These are phyloP conservation scores for Eustoma russellianum DNA, from an alignment of 257 asterid species.

Conservation along the genomic window DNA sequence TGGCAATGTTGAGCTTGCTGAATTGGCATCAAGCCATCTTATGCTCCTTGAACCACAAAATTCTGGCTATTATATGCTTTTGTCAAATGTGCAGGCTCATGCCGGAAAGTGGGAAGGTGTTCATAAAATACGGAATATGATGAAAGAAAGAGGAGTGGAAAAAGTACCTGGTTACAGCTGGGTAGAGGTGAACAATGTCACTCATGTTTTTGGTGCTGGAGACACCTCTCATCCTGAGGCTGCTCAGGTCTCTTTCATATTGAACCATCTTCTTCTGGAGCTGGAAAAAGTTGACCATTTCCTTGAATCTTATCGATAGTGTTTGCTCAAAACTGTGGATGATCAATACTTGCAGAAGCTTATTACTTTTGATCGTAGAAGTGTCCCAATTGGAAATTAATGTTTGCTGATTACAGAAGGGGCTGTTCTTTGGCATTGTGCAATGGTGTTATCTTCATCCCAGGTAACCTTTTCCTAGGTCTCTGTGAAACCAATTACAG, in stretches of 20 bases:
- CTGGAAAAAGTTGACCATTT: constrained; percentile 48
- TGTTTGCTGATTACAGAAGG: too few species aligned
- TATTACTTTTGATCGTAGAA: too few species aligned
- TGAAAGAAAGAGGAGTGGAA: constrained; percentile 75
- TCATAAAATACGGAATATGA: constrained; percentile 40
- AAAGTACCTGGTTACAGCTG: constrained; percentile 79
- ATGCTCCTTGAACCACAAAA: constrained; percentile 63
- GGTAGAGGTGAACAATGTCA: constrained; percentile 53
- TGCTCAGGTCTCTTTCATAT: constrained; percentile 36
- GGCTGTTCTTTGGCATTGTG: too few species aligned
- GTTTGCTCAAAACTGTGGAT: constrained; percentile 2
- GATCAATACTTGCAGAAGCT: constrained; percentile 11
- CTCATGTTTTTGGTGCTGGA: constrained; percentile 69
- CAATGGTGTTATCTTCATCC: too few species aligned
- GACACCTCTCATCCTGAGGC: constrained; percentile 61
- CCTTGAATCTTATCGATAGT: constrained; percentile 11
- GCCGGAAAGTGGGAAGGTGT: constrained; percentile 65
- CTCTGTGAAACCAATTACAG: too few species aligned
- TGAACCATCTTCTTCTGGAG: constrained; percentile 52
- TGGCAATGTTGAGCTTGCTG: constrained; percentile 70
- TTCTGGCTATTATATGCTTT: constrained; percentile 75
- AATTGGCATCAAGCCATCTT: constrained; percentile 57
- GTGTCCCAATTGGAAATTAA: too few species aligned
- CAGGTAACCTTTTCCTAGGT: too few species aligned
- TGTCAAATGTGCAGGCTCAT: constrained; percentile 66